Evolutionary conservation across 805 yeast genomes (phyloP).

Genomic region (Schwanniomyces pseudopolymorphus): DNA sequence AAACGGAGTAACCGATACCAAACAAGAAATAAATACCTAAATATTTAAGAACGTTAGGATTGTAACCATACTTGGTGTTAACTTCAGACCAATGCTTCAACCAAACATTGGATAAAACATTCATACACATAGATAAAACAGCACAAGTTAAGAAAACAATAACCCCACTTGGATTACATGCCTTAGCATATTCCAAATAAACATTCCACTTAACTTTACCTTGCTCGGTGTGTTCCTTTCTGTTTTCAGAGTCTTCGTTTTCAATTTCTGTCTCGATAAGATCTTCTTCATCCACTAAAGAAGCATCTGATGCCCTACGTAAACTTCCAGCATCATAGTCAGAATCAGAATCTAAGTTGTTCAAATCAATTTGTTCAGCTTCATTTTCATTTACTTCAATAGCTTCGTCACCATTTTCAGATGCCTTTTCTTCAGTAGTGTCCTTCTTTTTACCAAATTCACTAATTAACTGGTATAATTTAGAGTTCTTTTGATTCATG

Average conservation of each 20-base stretch:
- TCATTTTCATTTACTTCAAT: conserved; percentile 12
- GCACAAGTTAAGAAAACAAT: conserved; percentile 54
- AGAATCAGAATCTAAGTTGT: conserved; percentile 31
- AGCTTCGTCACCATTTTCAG: conserved; percentile 10
- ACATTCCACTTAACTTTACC: conserved; percentile 92
- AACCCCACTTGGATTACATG: conserved; percentile 76
- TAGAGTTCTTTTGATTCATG: conserved; percentile 44
- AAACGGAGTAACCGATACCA: conserved; percentile 64
- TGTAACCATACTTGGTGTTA: conserved; percentile 64
- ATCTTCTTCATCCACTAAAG: conserved; percentile 40
- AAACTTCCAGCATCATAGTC: conserved; percentile 37
- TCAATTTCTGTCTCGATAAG: conserved; percentile 29
- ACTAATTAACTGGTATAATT: conserved; percentile 51
- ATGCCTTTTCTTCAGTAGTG: conserved; percentile 12
- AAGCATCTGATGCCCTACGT: conserved; percentile 64
- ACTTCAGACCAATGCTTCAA: conserved; percentile 96
- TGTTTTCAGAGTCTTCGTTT: conserved; percentile 38
- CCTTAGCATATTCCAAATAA: conserved; percentile 78
- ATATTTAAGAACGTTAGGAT: conserved; percentile 72
- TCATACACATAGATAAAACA: conserved; percentile 55
- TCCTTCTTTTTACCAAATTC: conserved; percentile 59
- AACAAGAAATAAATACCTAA: conserved; percentile 72
- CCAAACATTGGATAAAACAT: conserved; percentile 83
- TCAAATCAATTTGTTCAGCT: conserved; percentile 18
- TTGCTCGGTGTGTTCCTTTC: conserved; percentile 82